Percentiles rank a stretch among this genome's conserved stretches.
Conservation (phyloP, 805 yeast genomes). For the Huiozyma sinensis region DNA sequence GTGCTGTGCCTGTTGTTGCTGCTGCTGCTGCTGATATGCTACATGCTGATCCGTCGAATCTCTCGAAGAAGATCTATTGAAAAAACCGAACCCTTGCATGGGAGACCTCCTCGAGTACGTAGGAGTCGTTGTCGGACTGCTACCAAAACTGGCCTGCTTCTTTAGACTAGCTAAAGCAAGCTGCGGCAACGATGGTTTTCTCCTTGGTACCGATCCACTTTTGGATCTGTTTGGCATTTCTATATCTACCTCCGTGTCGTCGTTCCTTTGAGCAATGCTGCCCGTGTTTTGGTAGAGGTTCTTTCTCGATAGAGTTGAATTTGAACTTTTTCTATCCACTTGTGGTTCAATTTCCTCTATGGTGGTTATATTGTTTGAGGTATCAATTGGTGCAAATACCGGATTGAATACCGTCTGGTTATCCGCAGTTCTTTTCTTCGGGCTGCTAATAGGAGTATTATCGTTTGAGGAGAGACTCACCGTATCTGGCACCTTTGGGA, state of each 20-base stretch:
- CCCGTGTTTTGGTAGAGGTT: background rate
- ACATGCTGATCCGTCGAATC: constrained; percentile 3
- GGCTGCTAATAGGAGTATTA: constrained; percentile 16
- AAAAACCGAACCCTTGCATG: constrained; percentile 24
- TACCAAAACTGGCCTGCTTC: constrained; percentile 15
- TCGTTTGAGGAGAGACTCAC: constrained; percentile 22
- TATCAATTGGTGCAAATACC: background rate
- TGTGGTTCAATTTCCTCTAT: background rate
- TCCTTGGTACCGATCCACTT: constrained; percentile 14
- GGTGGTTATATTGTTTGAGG: background rate
- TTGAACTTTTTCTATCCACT: too few relatives aligned
- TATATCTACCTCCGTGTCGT: background rate
- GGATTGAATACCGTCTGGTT: too few relatives aligned
- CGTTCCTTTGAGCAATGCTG: background rate
- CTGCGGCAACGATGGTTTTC: constrained; percentile 25
- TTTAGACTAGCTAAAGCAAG: constrained; percentile 19
- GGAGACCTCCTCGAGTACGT: constrained; percentile 23
- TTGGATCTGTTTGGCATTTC: constrained; percentile 1
- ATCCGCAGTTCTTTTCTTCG: constrained; percentile 7
- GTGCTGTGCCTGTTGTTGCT: constrained; percentile 3
- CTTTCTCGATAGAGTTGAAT: background rate
- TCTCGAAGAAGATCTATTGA: constrained; percentile 22
- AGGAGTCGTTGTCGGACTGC: constrained; percentile 5
- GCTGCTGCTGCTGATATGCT: constrained; percentile 13
- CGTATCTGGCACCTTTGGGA: constrained; percentile 23